phyloP scores from a whole-genome alignment of 495 filamentous ascomycete genomes.

The Evernia prunastri region DNA sequence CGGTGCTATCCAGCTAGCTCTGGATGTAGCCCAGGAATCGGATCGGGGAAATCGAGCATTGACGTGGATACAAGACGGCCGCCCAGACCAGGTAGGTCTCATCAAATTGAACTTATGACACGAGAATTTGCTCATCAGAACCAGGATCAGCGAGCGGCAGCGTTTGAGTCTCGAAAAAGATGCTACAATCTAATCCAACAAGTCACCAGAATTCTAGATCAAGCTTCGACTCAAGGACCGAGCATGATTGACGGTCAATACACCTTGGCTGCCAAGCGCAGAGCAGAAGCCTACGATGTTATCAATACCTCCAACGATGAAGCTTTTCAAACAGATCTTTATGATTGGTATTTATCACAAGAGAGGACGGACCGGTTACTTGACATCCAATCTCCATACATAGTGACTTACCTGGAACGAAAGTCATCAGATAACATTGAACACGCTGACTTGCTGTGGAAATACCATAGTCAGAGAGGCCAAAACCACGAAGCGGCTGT shows the following conservation, averaged over 20 bases:
- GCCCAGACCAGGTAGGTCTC: conserved; percentile 42
- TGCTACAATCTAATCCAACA: conserved; percentile 81
- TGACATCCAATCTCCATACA: conserved; percentile 70
- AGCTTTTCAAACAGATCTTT: conserved; percentile 87
- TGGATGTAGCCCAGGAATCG: conserved; percentile 69
- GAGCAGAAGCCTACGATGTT: conserved; percentile 78
- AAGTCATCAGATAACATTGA: conserved; percentile 58
- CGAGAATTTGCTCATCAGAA: conserved; percentile 41
- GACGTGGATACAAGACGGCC: conserved; percentile 64
- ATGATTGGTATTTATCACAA: conserved; percentile 90
- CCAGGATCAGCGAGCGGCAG: conserved; percentile 59
- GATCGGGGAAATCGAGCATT: conserved; percentile 80
- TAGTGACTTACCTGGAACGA: conserved; percentile 77
- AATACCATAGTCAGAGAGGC: conserved; percentile 72
- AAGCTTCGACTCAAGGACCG: conserved; percentile 54
- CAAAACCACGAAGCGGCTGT: conserved; percentile 77
- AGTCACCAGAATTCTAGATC: conserved; percentile 70
- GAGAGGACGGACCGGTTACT: conserved; percentile 79
- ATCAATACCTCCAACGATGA: conserved; percentile 82
- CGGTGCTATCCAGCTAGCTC: conserved; percentile 83
- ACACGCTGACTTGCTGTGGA: conserved; percentile 88
- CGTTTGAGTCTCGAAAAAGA: conserved; percentile 62
- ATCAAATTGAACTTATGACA: neutral
- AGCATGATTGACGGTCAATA: conserved; percentile 70
- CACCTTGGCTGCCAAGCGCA: conserved; percentile 66